Evolutionary conservation across 352 stramenopile genomes (phyloP).

Genomic region (Phytopythium oedochilum): DNA sequence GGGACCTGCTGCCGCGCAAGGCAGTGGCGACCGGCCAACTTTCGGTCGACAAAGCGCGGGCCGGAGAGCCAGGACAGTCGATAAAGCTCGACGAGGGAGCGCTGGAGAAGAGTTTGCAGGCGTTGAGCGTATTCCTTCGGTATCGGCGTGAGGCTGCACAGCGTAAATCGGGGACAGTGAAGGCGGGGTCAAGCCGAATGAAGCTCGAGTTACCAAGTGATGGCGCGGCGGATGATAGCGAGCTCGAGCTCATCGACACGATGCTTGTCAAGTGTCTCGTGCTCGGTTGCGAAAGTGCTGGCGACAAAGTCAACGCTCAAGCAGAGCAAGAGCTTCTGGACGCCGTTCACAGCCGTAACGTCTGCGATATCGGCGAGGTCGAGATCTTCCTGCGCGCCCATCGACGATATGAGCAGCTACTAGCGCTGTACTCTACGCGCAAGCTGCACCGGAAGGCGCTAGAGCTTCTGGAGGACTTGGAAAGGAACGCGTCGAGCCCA

Average conservation of each 20-base stretch:
- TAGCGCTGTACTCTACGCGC: slow-evolving; percentile 66
- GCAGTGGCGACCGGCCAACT: slow-evolving; percentile 6
- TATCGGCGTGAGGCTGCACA: slow-evolving; percentile 32
- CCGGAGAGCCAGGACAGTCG: neutral
- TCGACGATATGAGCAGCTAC: slow-evolving; percentile 44
- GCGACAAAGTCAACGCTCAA: slow-evolving; percentile 22
- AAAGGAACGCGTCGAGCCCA: slow-evolving; percentile 40
- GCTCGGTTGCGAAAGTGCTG: slow-evolving; percentile 37
- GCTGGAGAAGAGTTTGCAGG: slow-evolving; percentile 44
- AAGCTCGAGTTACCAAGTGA: neutral
- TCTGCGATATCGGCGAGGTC: slow-evolving; percentile 65
- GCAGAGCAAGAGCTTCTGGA: slow-evolving; percentile 44
- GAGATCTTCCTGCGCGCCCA: slow-evolving; percentile 79
- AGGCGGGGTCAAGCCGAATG: slow-evolving; percentile 6
- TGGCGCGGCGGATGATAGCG: neutral
- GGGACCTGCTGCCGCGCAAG: slow-evolving; percentile 63
- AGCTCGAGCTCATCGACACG: slow-evolving; percentile 64
- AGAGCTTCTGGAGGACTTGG: slow-evolving; percentile 74
- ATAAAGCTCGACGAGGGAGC: slow-evolving; percentile 32
- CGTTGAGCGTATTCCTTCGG: slow-evolving; percentile 47
- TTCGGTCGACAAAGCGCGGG: neutral
- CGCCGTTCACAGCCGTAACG: slow-evolving; percentile 48
- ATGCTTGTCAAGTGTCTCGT: slow-evolving; percentile 83
- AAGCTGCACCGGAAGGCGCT: slow-evolving; percentile 77
- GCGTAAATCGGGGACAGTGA: neutral